Evolutionary conservation across 2,329 filamentous ascomycete genomes (phyloP), one percentile per base, ranked within the genome.

Genomic region (Karstenula rhodostoma): DNA sequence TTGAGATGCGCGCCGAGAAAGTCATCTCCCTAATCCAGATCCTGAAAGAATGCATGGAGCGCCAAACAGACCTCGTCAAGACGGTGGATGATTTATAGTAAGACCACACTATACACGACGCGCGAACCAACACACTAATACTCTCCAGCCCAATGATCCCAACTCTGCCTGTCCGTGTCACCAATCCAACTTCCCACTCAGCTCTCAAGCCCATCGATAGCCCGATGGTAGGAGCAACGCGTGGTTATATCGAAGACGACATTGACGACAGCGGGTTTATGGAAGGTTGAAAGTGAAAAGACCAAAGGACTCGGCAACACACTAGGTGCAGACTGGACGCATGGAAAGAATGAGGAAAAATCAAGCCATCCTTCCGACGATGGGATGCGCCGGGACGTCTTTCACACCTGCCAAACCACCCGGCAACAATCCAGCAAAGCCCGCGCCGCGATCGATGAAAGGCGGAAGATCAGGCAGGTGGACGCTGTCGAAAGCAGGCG

Each of bases 211-310:
- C 32, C 6, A 47, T 43, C n/a, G 49, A 52, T 17, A 52, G 58
- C 35, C 58, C 58, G 2, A 44, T 57, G 40, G 29, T 60, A 5
- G 49, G 48, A 22, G n/a, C 54, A 25, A 23, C 53, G 10, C 37
- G 15, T 3, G 48, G 15, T 23, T 43, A 42, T 17, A 55, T 42
- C 22, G 43, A 57, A 8, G 49, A 58, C 33, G 54, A 57, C 15
- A 29, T 52, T 25, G 59, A 57, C 46, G 59, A 61, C 32, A 61
- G 59, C 35, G 59, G 59, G 9, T 57, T 57, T n/a, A 55, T 57
- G 27, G 59, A 61, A 13, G 40, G 37, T 15, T 43, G 46, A 13
- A 27, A 55, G 9, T 19, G 19, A 55, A n/a, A 25, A 12, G 33
- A 44, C 25, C 2, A 37, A 23, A 32, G 8, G 12, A 9, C 29